Conservation (phyloP, 2,329 filamentous ascomycete genomes). For the Dendrostoma leiphaemia region DNA sequence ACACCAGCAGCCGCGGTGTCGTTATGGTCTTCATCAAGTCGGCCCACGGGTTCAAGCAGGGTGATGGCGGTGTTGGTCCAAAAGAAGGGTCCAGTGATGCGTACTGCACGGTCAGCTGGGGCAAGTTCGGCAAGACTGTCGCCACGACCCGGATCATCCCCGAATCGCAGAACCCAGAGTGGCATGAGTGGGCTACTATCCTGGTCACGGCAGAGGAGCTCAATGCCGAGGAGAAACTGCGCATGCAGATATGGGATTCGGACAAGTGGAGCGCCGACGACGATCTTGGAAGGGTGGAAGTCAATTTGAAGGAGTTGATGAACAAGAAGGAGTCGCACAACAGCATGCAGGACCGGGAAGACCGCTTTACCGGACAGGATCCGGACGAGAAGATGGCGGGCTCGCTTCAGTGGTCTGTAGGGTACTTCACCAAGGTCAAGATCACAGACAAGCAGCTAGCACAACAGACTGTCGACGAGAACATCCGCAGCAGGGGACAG, state of each 20-base stretch:
- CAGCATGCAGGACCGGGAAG: conserved; percentile 59
- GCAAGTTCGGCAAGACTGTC: conserved; percentile 71
- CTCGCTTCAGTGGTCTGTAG: conserved; percentile 66
- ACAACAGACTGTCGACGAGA: conserved; percentile 57
- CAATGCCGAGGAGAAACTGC: conserved; percentile 67
- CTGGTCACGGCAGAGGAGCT: conserved; percentile 69
- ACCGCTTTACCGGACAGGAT: conserved; percentile 65
- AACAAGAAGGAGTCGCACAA: conserved; percentile 56
- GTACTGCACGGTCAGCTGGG: conserved; percentile 73
- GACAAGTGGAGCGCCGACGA: conserved; percentile 72
- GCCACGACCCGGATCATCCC: conserved; percentile 65
- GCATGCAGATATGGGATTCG: conserved; percentile 73
- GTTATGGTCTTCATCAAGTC: conserved; percentile 65
- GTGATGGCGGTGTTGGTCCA: conserved; percentile 61
- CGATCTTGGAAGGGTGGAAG: conserved; percentile 70
- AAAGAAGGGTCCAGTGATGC: conserved; percentile 65
- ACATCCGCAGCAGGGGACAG: conserved; percentile 56
- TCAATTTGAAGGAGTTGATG: conserved; percentile 66
- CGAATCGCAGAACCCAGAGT: conserved; percentile 65
- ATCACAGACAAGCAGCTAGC: conserved; percentile 62
- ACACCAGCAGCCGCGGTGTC: conserved; percentile 63
- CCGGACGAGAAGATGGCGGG: conserved; percentile 67
- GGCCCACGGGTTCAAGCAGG: conserved; percentile 69
- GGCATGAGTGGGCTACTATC: conserved; percentile 70
- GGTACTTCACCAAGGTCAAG: conserved; percentile 67